Percentiles rank a stretch among this genome's conserved stretches.
Evolutionary conservation across 2,329 filamentous ascomycete genomes (phyloP).

Genomic region (Xylaria sp.): DNA sequence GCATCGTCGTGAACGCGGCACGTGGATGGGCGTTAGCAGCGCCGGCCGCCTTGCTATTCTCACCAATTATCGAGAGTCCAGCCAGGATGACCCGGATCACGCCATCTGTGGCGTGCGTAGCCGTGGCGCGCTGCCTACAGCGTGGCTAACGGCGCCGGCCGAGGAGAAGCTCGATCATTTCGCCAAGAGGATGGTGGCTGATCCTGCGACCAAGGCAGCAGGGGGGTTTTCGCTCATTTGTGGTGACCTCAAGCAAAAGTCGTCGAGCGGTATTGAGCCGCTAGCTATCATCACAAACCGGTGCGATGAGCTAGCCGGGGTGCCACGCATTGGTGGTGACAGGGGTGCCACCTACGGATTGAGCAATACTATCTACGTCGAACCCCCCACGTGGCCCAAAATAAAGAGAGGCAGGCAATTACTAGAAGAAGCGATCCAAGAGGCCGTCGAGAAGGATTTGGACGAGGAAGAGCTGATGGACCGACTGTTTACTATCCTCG

Average conservation of each 20-base stretch:
- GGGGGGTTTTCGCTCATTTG: conserved; percentile 75
- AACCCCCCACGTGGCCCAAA: conserved; percentile 69
- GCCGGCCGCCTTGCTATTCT: conserved; percentile 70
- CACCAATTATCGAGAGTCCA: conserved; percentile 72
- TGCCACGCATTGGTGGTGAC: conserved; percentile 66
- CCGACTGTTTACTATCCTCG: conserved; percentile 64
- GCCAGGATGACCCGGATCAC: conserved; percentile 59
- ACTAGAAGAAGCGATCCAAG: conserved; percentile 55
- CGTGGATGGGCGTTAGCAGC: conserved; percentile 72
- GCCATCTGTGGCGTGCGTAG: conserved; percentile 65
- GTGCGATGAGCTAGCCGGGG: conserved; percentile 60
- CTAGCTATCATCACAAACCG: conserved; percentile 72
- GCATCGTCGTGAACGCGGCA: conserved; percentile 69
- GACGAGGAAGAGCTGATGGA: conserved; percentile 61
- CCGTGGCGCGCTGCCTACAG: conserved; percentile 71
- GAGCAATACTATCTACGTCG: conserved; percentile 69
- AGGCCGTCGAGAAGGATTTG: conserved; percentile 51
- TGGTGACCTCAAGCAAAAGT: conserved; percentile 61
- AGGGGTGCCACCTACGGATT: conserved; percentile 66
- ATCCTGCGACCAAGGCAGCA: conserved; percentile 66
- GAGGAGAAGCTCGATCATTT: conserved; percentile 61
- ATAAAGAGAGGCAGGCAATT: conserved; percentile 62
- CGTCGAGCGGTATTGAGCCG: conserved; percentile 53
- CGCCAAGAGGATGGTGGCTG: conserved; percentile 62
- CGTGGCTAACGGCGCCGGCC: conserved; percentile 65